Evolutionary conservation across 495 filamentous ascomycete species (phyloP).

Genomic region (Xylaria flabelliformis): DNA sequence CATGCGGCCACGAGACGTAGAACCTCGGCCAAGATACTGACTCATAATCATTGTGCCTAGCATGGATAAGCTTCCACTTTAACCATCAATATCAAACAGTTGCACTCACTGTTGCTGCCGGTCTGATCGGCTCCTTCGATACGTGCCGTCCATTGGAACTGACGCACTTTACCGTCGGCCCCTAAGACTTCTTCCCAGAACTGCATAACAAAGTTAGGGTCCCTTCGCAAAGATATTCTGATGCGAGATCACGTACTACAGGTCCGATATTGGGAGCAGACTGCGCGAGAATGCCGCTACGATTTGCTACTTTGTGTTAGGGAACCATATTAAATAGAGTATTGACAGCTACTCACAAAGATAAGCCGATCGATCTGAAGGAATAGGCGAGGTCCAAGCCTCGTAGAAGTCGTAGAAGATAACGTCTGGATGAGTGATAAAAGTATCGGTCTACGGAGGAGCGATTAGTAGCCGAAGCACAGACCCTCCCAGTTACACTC

Average conservation of each 20-base stretch:
- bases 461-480: not conserved
- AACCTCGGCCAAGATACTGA: conserved; percentile 70
- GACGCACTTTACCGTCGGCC: conserved; percentile 67
- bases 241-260: conserved; percentile 49
- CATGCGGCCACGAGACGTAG: conserved; percentile 67
- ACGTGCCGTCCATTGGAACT: conserved; percentile 70
- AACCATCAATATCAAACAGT: not conserved
- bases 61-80: conserved; percentile 28
- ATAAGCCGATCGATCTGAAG: conserved; percentile 45
- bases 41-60: conserved; percentile 64
- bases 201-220: conserved; percentile 27
- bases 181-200: conserved; percentile 66
- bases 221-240: not conserved
- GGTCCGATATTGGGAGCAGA: conserved; percentile 72
- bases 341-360: conserved; percentile 37
- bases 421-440: conserved; percentile 67
- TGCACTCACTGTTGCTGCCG: conserved; percentile 49
- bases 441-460: conserved; percentile 61
- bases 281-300: conserved; percentile 70
- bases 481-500: conserved; percentile 22
- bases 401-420: conserved; percentile 70
- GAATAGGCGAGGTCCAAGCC: conserved; percentile 58
- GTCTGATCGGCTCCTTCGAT: conserved; percentile 60
- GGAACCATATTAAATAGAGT: conserved; percentile 28
- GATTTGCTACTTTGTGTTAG: conserved; percentile 47